Conservation (phyloP, 2,329 filamentous ascomycete genomes). For the Trichoderma oligosporum region DNA sequence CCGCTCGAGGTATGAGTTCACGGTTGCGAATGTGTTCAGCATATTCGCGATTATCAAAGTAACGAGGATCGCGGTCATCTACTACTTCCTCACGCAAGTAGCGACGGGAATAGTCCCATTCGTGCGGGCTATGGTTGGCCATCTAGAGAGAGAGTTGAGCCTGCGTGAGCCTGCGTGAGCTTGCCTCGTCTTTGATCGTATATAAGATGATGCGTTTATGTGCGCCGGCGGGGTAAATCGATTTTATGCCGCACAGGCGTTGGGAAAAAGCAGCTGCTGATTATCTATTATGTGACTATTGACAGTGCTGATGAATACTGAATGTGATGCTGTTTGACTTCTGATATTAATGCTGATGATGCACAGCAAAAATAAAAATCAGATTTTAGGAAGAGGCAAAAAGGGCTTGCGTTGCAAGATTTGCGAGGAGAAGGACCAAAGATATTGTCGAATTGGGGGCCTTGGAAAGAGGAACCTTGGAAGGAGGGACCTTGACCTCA, state of each 20-base stretch:
- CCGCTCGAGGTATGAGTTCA: slow-evolving; percentile 51
- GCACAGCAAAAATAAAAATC: background rate
- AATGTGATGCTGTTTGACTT: background rate
- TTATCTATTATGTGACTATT: background rate
- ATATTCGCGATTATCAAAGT: slow-evolving; percentile 44
- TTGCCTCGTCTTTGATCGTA: background rate
- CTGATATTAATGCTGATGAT: background rate
- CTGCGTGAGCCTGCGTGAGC: too few relatives aligned
- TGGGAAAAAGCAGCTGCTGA: background rate
- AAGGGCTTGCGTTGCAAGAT: background rate
- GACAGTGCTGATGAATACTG: background rate
- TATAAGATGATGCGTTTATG: slow-evolving; percentile 1
- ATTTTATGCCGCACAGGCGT: slow-evolving; percentile 10
- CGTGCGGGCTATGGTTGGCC: slow-evolving; percentile 54
- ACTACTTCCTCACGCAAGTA: slow-evolving; percentile 54
- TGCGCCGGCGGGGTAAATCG: slow-evolving; percentile 16
- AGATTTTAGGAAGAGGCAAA: background rate
- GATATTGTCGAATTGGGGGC: slow-evolving; percentile 18
- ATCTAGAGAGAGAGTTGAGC: slow-evolving; percentile 24
- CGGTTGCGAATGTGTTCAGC: slow-evolving; percentile 43
- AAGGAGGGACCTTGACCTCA: slow-evolving; percentile 13
- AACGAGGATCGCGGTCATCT: slow-evolving; percentile 50
- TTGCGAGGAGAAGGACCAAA: slow-evolving; percentile 5
- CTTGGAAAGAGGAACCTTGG: background rate
- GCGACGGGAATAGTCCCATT: slow-evolving; percentile 45